phyloP scores from a whole-genome alignment of 805 yeast species.

The Candida tammaniensis region DNA sequence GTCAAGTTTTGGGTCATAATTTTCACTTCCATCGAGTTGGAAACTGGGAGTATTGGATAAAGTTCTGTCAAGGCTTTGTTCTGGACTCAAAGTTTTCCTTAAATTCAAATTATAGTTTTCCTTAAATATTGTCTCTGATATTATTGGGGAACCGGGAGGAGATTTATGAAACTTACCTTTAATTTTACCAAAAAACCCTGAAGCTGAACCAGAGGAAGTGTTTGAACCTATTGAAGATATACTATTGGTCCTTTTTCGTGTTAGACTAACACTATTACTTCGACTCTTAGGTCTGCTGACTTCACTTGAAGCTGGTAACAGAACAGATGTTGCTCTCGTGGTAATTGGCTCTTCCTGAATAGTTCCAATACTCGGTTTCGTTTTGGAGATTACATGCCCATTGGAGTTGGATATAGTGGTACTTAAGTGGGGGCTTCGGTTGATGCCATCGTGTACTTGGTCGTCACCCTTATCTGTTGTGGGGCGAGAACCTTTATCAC shows the following conservation, averaged over 20 bases:
- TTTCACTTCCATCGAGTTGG: neutral
- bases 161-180: slow-evolving; percentile 30
- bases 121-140: slow-evolving; percentile 9
- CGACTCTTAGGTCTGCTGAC: no score
- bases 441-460: neutral
- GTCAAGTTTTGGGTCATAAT: slow-evolving; percentile 31
- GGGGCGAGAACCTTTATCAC: neutral
- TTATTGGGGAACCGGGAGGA: slow-evolving; percentile 11
- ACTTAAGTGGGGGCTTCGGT: slow-evolving; percentile 16
- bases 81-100: slow-evolving; percentile 6
- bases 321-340: slow-evolving; percentile 2
- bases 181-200: slow-evolving; percentile 30
- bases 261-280: neutral
- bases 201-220: slow-evolving; percentile 16
- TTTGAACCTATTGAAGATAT: slow-evolving; percentile 5
- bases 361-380: slow-evolving; percentile 29
- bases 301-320: neutral
- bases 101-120: slow-evolving; percentile 12
- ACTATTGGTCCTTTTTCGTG: slow-evolving; percentile 9
- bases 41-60: slow-evolving; percentile 1
- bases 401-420: slow-evolving; percentile 32
- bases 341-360: slow-evolving; percentile 19
- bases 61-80: slow-evolving; percentile 6
- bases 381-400: slow-evolving; percentile 25
- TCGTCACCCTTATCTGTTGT: neutral